Evolutionary conservation across 306 rosid genomes (phyloP).

Genomic region (Vigna unguiculata): DNA sequence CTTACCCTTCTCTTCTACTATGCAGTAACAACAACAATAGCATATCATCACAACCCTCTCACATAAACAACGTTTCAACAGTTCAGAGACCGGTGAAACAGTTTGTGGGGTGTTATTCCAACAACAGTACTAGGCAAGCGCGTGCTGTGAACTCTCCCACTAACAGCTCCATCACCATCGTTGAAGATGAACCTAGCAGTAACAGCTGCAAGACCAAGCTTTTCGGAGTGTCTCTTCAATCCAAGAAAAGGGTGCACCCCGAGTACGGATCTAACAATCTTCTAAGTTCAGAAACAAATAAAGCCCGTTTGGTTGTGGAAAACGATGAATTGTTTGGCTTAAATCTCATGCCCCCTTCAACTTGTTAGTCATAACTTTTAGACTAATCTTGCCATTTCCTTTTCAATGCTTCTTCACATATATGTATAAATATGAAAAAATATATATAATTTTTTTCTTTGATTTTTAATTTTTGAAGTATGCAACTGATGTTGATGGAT

Average conservation of each 20-base stretch:
- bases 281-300: conserved; percentile 47
- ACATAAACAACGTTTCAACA: conserved; percentile 9
- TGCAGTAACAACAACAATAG: conserved; percentile 29
- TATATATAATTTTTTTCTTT: neutral
- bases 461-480: conserved; percentile 33
- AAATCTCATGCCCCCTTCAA: conserved; percentile 87
- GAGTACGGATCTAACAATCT: conserved; percentile 57
- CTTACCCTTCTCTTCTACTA: conserved; percentile 63
- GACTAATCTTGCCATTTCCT: neutral
- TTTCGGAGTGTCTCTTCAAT: conserved; percentile 80
- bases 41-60: neutral
- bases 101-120: conserved; percentile 50
- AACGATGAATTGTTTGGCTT: conserved; percentile 69
- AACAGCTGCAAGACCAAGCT: conserved; percentile 72
- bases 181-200: conserved; percentile 51
- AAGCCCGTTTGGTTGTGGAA: conserved; percentile 64
- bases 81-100: conserved; percentile 56
- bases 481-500: conserved; percentile 26
- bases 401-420: conserved; percentile 15
- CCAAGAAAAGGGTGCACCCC: conserved; percentile 84
- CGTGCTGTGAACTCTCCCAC: conserved; percentile 57
- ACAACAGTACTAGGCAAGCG: conserved; percentile 44
- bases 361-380: conserved; percentile 38
- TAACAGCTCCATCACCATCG: conserved; percentile 66
- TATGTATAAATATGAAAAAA: neutral